These are phyloP conservation scores for Aureobasidium sp. DNA, from an alignment of 2,329 filamentous ascomycete genomes.

Conservation along the genomic window DNA sequence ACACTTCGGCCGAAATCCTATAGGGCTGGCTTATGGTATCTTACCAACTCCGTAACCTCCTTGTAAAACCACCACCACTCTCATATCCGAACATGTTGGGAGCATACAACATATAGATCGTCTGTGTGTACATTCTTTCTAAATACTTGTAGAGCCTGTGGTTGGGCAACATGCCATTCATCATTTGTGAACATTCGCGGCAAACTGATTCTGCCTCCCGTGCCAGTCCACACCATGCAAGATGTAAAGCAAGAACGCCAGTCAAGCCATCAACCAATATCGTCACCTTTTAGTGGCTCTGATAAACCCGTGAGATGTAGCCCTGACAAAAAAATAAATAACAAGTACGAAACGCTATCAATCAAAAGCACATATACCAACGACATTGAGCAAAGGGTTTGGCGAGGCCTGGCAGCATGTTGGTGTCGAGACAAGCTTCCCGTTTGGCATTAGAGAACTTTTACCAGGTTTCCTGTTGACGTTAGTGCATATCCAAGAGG, in stretches of 20 bases:
- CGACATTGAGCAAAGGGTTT: background rate
- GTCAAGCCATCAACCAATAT: background rate
- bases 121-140: background rate
- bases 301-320: background rate
- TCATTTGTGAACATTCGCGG: background rate
- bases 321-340: background rate
- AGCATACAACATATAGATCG: background rate
- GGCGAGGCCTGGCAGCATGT: background rate
- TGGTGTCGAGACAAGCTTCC: background rate
- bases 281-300: background rate
- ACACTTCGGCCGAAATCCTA: background rate
- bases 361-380: background rate
- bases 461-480: conserved; percentile 8
- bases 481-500: background rate
- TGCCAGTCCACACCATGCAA: background rate
- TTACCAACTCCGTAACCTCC: background rate
- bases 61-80: background rate
- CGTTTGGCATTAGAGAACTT: background rate
- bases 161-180: background rate
- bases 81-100: background rate
- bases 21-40: too few species aligned
- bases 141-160: background rate
- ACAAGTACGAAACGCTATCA: conserved; percentile 3
- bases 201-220: background rate
- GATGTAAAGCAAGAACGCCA: background rate